Percentiles rank a stretch among this genome's conserved stretches.
Evolutionary conservation across 208 protist species (phyloP).

Genomic region (Acanthamoeba culbertsoni): DNA sequence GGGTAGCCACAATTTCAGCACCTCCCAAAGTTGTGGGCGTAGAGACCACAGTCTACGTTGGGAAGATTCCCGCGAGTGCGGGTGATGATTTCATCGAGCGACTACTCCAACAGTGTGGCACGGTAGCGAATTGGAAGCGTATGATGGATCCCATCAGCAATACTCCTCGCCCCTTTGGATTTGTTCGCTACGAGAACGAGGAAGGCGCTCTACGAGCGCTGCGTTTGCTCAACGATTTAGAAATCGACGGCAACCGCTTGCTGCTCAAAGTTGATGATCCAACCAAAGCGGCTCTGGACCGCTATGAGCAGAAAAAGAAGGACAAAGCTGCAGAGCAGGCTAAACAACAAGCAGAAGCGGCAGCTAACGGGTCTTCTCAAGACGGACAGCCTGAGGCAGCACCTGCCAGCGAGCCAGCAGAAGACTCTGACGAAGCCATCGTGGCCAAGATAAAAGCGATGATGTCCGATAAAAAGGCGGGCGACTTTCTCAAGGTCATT

Average conservation of each 20-base stretch:
- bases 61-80: slow-evolving; percentile 60
- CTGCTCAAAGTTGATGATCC: slow-evolving; percentile 68
- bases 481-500: neutral
- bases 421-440: neutral
- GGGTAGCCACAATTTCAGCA: neutral
- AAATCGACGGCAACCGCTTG: slow-evolving; percentile 64
- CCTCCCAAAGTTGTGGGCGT: neutral
- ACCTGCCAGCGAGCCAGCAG: neutral
- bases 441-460: slow-evolving; percentile 7
- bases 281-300: slow-evolving; percentile 46
- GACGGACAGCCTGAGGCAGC: neutral
- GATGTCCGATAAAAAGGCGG: slow-evolving; percentile 47
- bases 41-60: slow-evolving; percentile 66
- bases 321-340: neutral
- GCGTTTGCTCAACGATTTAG: slow-evolving; percentile 66
- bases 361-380: neutral
- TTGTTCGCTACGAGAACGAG: slow-evolving; percentile 60
- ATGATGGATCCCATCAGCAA: slow-evolving; percentile 64
- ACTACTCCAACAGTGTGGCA: slow-evolving; percentile 66
- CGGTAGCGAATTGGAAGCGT: slow-evolving; percentile 65
- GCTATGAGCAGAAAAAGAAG: slow-evolving; percentile 59
- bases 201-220: slow-evolving; percentile 68
- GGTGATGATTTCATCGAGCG: slow-evolving; percentile 65
- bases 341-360: neutral
- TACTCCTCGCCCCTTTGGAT: slow-evolving; percentile 66